These are phyloP conservation scores for Schrenkiella parvula DNA, from an alignment of 345 rosid genomes.

Conservation along the genomic window DNA sequence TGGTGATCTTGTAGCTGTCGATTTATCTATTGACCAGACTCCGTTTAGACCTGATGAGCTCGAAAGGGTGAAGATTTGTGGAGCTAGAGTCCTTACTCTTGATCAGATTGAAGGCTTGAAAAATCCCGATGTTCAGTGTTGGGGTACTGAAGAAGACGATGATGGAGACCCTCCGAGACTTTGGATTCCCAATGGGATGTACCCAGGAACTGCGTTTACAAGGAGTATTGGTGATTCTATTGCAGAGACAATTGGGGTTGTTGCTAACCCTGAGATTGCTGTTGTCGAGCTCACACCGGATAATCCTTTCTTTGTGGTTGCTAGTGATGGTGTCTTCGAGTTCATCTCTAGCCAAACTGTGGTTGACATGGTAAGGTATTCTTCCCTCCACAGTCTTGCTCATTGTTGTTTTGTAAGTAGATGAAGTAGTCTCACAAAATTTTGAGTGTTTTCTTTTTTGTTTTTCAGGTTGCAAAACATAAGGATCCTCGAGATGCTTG, in stretches of 20 bases:
- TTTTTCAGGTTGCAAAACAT: slow-evolving; percentile 78
- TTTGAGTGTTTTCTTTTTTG: neutral
- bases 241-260: slow-evolving; percentile 94
- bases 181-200: slow-evolving; percentile 95
- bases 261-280: slow-evolving; percentile 90
- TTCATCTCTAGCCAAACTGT: slow-evolving; percentile 92
- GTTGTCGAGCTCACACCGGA: slow-evolving; percentile 76
- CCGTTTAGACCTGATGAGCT: slow-evolving; percentile 82
- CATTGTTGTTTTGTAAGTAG: neutral
- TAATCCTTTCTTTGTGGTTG: slow-evolving; percentile 90
- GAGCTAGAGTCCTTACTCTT: slow-evolving; percentile 91
- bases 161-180: slow-evolving; percentile 99
- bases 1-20: slow-evolving; percentile 72
- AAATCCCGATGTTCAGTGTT: slow-evolving; percentile 88
- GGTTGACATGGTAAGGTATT: slow-evolving; percentile 94
- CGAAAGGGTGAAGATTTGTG: slow-evolving; percentile 84
- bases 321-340: slow-evolving; percentile 99
- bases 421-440: neutral
- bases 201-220: slow-evolving; percentile 97
- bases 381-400: slow-evolving; percentile 27
- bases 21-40: slow-evolving; percentile 90
- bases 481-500: slow-evolving; percentile 99
- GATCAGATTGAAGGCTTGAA: slow-evolving; percentile 98
- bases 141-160: slow-evolving; percentile 95
- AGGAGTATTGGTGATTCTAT: slow-evolving; percentile 93